Percentiles rank a stretch among this genome's conserved stretches.
Conservation (phyloP, 495 filamentous ascomycete species). For the Astrothelium subdiscretum region DNA sequence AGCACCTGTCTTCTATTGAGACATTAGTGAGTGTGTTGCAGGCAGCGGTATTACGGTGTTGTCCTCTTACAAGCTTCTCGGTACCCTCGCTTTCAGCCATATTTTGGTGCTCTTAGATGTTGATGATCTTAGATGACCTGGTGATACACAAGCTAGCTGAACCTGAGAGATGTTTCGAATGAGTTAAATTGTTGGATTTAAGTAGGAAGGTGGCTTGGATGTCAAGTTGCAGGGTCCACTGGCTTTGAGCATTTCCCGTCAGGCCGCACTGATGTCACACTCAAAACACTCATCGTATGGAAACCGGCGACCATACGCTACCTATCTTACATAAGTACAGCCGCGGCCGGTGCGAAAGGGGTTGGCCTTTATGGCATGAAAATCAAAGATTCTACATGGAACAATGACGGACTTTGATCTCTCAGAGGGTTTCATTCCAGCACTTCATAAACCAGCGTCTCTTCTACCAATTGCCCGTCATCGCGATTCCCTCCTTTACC, state of each 20-base stretch:
- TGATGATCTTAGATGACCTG: not conserved
- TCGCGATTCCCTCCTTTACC: slow-evolving; percentile 28
- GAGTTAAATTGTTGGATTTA: not conserved
- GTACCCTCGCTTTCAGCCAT: not conserved
- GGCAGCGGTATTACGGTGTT: not conserved
- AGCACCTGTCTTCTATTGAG: slow-evolving; percentile 19
- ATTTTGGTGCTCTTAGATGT: not conserved
- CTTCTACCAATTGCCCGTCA: slow-evolving; percentile 34
- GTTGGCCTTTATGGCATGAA: no score
- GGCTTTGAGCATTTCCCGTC: not conserved
- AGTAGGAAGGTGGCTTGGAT: not conserved
- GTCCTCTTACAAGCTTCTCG: slow-evolving; percentile 1
- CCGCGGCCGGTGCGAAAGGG: no score
- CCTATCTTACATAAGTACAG: no score
- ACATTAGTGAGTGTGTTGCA: not conserved
- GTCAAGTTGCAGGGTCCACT: not conserved
- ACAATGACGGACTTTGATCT: slow-evolving; percentile 7
- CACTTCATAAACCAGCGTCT: slow-evolving; percentile 30
- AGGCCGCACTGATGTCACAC: not conserved
- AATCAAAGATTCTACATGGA: not conserved
- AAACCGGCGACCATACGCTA: no score
- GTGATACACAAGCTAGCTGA: not conserved
- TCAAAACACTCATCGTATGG: not conserved
- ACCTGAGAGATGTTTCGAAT: no score
- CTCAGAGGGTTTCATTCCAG: slow-evolving; percentile 1